Conservation (phyloP, 768 basidiomycete species). For the Leucosporidium yakuticum region DNA sequence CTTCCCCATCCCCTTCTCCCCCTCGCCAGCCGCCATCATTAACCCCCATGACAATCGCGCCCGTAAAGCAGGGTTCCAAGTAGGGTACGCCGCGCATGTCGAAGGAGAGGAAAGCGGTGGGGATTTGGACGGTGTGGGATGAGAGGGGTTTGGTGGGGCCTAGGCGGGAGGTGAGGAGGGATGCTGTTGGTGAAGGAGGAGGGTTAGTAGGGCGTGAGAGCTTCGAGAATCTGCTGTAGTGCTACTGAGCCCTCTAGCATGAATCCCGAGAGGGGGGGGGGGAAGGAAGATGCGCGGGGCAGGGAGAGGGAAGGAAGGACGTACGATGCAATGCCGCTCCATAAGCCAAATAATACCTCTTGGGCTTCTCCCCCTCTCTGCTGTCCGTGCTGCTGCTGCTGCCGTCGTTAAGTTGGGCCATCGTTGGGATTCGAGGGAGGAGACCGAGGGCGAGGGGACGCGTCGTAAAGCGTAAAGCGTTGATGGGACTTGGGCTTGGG, state of each 20-base stretch:
- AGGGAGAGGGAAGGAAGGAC: too few species aligned
- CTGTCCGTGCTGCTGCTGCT: too few species aligned
- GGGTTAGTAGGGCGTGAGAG: neutral
- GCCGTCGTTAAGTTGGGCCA: too few species aligned
- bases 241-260: neutral
- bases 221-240: neutral
- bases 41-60: slow-evolving; percentile 8
- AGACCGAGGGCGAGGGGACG: too few species aligned
- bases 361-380: too few species aligned
- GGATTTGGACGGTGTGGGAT: slow-evolving; percentile 5
- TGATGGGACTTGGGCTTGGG: too few species aligned
- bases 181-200: slow-evolving; percentile 5
- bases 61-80: slow-evolving; percentile 18
- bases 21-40: slow-evolving; percentile 8
- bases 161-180: neutral
- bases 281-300: neutral
- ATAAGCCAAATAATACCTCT: too few species aligned
- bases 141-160: neutral
- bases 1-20: neutral
- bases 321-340: too few species aligned
- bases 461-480: too few species aligned
- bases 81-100: slow-evolving; percentile 23
- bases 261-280: neutral
- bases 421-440: too few species aligned
- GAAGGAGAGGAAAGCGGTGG: slow-evolving; percentile 14